Base-by-base conservation (phyloP, 306 rosid genomes). In the Malus domestica region DNA sequence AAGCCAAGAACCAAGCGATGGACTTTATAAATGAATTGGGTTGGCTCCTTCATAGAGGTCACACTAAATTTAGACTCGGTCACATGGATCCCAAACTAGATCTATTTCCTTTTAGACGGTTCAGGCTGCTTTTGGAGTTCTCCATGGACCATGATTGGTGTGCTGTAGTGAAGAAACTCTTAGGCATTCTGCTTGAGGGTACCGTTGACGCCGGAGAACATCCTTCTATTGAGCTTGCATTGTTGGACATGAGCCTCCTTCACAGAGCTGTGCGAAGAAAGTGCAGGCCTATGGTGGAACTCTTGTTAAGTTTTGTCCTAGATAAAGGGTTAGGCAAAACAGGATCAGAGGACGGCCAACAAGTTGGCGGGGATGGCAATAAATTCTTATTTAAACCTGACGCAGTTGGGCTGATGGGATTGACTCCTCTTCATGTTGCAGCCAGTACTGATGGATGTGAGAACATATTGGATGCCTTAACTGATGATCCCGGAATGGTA, bases 81-180 rank as follows among this genome's bases (percentile, higher is more conserved):
- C 70, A 73, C 80, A 45, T 74, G 82, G 81, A 88, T 79, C 90
- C 92, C 44, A 82, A 80, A 68, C 85, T 83, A 71, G 86, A 85
- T 58, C 78, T 52, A 49, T 90, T 88, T 78, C 78, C 91, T 40
- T 84, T 93, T 76, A 73, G 78, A 62, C 86, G 96, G 79, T 90
- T 87, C 75, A 73, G 68, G 46, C 87, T 91, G 91, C 97, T 93
- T 73, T 80, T 89, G 80, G 92, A 89, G 81, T 93, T 90, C 86
- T 86, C 92, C 58, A 82, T 90, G 90, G 96, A 93, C 73, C 96
- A 72, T 82, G 90, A 93, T 81, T 93, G 97, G 96, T 89, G 91
- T 79, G 91, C 96, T n/a, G 97, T 93, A 76, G 88, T 86, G 81
- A 93, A 85, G 72, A 90, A 89, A 67, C 92, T 93, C 42, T 68